Percentiles rank a stretch among this genome's conserved stretches.
Conservation (phyloP, 306 rosid species). For the Vachellia pachyceras region DNA sequence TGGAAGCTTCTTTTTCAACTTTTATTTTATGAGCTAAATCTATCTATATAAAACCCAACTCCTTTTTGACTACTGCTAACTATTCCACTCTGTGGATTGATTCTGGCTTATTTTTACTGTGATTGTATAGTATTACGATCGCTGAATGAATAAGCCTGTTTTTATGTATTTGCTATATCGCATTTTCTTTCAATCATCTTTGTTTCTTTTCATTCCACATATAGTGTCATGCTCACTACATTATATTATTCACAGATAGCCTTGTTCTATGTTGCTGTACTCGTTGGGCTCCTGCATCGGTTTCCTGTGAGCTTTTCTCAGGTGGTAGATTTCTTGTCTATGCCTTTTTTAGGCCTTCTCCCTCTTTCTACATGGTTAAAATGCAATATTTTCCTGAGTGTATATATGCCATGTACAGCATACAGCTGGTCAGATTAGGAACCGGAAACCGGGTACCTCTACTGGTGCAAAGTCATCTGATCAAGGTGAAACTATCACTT, state of each 20-base stretch:
- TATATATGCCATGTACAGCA: conserved; percentile 63
- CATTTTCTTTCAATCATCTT: background rate
- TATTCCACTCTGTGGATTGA: conserved; percentile 7
- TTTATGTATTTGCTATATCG: background rate
- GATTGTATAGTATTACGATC: conserved; percentile 8
- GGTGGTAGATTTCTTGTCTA: conserved; percentile 52
- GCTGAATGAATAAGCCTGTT: conserved; percentile 3
- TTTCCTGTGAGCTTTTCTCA: conserved; percentile 90
- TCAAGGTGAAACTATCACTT: conserved; percentile 84
- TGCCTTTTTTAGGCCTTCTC: conserved; percentile 26
- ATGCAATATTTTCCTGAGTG: conserved; percentile 41
- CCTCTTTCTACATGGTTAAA: conserved; percentile 26
- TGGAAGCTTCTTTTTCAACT: conserved; percentile 23
- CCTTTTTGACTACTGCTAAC: conserved; percentile 26
- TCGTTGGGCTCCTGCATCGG: conserved; percentile 86
- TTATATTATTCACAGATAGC: conserved; percentile 67
- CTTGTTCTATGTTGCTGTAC: conserved; percentile 84
- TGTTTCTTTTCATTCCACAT: conserved; percentile 15
- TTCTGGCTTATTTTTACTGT: background rate
- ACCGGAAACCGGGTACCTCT: conserved; percentile 81
- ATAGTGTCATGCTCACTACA: conserved; percentile 42
- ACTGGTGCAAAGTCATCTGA: conserved; percentile 76
- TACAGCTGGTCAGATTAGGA: conserved; percentile 89
- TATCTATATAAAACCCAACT: background rate
- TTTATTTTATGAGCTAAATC: conserved; percentile 13